Base-by-base conservation (phyloP, 2,329 filamentous ascomycete genomes). In the Emmonsiellopsis sp. region DNA sequence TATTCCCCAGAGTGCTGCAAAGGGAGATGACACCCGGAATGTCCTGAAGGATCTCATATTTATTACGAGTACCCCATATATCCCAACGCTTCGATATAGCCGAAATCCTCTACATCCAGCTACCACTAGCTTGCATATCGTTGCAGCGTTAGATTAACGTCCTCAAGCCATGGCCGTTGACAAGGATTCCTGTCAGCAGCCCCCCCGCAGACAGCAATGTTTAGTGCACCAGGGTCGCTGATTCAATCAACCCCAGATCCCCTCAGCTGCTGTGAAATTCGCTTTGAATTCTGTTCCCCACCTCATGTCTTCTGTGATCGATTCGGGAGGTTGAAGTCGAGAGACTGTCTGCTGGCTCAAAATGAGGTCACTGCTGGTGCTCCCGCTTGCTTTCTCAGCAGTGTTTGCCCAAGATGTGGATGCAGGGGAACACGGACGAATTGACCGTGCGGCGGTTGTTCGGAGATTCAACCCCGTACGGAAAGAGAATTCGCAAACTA, bases 401-500 rank as follows among this genome's bases (percentile, higher is more conserved):
- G 8, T 44, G 3, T 27, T 44, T 1, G n/a, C 42, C n/a, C 21
- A 17, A 27, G 21, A 17, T 27, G 42, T 27, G n/a, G 14, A 9
- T 17, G 42, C 11, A 14, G 42, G 10, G 21, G 14, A 9, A 11
- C 8, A 11, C 21, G n/a, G 21, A 11, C n/a, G 32, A 13, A 49
- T 49, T 14, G 10, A 49, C 4, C 46, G 46, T 6, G 17, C 37
- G 36, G 11, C n/a, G 2, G 51, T 63, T 8, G 54, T 63, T 44
- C 48, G 51, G 21, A 42, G 51, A 7, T 78, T 76, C 63, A 80
- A 77, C 53, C 71, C 77, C 36, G 67, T 61, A 45, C 74, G 77
- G 14, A 77, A 72, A 63, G 69, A 67, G 42, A 77, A 72, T 54
- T 76, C 77, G 2, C 59, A 65, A 13, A 74, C 73, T 17, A 81